Evolutionary conservation across 306 rosid species (phyloP).

Genomic region (Lithocarpus polystachyus): DNA sequence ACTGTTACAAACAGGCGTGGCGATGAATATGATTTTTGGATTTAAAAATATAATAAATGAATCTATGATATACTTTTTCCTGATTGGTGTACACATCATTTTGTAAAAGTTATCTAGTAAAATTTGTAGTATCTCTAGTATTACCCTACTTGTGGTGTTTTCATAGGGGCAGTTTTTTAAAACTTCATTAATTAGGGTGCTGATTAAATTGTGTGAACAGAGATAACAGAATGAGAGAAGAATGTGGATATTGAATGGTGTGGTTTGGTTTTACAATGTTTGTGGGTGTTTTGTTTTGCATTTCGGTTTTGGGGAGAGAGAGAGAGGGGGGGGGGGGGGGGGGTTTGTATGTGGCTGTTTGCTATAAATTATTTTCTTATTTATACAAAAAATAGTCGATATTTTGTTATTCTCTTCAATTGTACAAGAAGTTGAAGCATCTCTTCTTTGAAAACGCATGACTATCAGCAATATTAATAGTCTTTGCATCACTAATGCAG

Average conservation of each 20-base stretch:
- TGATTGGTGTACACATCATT: too few relatives aligned
- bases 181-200: background rate
- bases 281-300: background rate
- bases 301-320: too few relatives aligned
- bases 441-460: background rate
- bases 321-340: too few relatives aligned
- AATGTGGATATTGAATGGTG: background rate
- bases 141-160: too few relatives aligned
- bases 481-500: constrained; percentile 49
- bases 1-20: too few relatives aligned
- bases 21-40: too few relatives aligned
- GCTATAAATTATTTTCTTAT: background rate
- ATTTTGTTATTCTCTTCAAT: background rate
- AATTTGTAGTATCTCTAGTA: too few relatives aligned
- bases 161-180: background rate
- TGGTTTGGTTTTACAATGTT: background rate
- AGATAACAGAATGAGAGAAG: background rate
- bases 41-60: too few relatives aligned
- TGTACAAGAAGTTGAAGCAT: background rate
- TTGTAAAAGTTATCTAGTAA: too few relatives aligned
- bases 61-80: too few relatives aligned
- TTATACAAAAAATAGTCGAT: background rate
- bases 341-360: background rate
- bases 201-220: background rate
- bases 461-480: constrained; percentile 12